Evolutionary conservation across 768 basidiomycete genomes (phyloP).

Genomic region (Hericium alpestre): DNA sequence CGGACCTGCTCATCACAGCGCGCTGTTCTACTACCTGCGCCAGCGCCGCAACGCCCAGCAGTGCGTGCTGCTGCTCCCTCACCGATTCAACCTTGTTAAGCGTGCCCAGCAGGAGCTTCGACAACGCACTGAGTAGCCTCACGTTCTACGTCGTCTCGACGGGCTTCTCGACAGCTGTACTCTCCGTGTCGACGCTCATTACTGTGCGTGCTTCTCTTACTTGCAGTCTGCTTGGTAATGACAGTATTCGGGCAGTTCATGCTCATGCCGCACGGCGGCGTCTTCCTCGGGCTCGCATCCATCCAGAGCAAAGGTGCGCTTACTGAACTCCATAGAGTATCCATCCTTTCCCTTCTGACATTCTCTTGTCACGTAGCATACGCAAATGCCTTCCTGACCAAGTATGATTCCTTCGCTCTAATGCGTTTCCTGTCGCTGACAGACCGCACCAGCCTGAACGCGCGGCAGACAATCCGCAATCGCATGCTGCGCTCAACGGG

Average conservation of each 20-base stretch:
- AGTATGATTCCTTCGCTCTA: not conserved
- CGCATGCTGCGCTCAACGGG: not conserved
- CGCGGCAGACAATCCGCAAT: not conserved
- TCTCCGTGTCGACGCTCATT: not conserved
- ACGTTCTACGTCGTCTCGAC: not conserved
- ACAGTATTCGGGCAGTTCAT: not conserved
- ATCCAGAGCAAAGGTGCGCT: constrained; percentile 3
- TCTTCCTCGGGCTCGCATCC: constrained; percentile 1
- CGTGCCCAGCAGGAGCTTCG: not conserved
- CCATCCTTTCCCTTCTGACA: no score
- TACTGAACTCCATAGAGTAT: not conserved
- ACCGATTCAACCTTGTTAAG: no score
- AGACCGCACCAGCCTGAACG: not conserved
- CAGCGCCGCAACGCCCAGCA: not conserved
- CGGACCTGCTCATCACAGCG: not conserved
- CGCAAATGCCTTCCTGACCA: not conserved
- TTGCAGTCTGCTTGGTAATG: not conserved
- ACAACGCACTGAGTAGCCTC: not conserved
- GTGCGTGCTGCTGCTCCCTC: not conserved
- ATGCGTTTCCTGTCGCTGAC: no score
- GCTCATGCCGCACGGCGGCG: not conserved
- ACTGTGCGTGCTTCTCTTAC: not conserved
- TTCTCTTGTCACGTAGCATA: not conserved
- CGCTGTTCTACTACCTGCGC: not conserved
- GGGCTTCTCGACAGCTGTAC: not conserved